Conservation (phyloP, 2,329 filamentous ascomycete species). For the Colletotrichum nymphaeae region DNA sequence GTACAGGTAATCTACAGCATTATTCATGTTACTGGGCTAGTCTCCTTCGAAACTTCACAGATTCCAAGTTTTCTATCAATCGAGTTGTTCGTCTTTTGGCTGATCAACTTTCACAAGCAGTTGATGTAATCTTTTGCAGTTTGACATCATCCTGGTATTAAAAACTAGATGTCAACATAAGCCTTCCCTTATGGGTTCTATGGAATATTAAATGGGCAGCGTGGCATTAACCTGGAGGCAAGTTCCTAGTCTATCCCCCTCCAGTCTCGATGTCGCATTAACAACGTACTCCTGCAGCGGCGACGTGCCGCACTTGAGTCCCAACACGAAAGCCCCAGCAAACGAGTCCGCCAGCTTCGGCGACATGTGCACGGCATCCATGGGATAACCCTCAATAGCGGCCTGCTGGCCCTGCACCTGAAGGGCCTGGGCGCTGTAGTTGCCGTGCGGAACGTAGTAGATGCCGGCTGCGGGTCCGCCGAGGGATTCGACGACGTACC, state of each 20-base stretch:
- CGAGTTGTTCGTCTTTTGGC: too few relatives aligned
- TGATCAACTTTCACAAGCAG: too few relatives aligned
- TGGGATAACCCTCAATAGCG: constrained; percentile 66
- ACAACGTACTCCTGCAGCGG: constrained; percentile 25
- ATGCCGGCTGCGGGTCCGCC: constrained; percentile 52
- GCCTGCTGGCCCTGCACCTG: constrained; percentile 58
- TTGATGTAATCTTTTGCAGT: too few relatives aligned
- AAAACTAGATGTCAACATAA: too few relatives aligned
- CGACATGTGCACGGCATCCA: constrained; percentile 73
- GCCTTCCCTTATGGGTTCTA: too few relatives aligned
- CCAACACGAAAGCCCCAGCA: constrained; percentile 65
- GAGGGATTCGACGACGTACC: constrained; percentile 39
- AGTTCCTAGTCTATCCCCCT: background rate
- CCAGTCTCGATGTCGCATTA: constrained; percentile 26
- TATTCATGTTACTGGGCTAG: too few relatives aligned
- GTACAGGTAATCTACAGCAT: background rate
- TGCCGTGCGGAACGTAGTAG: constrained; percentile 69
- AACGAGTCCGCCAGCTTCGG: constrained; percentile 64
- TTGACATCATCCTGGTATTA: too few relatives aligned
- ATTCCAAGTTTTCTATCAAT: too few relatives aligned
- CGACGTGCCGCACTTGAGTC: constrained; percentile 20
- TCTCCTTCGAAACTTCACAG: too few relatives aligned
- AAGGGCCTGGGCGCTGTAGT: constrained; percentile 65
- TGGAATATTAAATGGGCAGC: constrained; percentile 1
- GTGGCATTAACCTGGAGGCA: constrained; percentile 25